A percentile compares a stretch with the other conserved stretches of the same genome.
phyloP scores from a whole-genome alignment of 345 rosid species.

The Brassica rapa region DNA sequence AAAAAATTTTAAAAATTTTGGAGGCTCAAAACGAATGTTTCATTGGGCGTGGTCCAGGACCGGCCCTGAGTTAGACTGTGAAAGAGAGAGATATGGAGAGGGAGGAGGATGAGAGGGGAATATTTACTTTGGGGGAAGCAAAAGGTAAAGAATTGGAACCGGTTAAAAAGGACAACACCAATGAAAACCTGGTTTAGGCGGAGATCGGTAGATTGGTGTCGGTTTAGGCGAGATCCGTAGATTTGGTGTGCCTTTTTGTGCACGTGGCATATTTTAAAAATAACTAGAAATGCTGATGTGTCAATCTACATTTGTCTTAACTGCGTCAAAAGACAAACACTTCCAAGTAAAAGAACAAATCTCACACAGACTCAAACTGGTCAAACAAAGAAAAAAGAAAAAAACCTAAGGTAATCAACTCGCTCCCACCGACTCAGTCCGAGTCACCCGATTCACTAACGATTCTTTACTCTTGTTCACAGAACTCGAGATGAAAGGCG shows the following conservation, averaged over 20 bases:
- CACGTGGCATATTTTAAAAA: background rate
- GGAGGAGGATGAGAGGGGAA: background rate
- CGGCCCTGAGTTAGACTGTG: no score
- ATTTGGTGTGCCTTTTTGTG: no score
- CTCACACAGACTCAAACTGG: background rate
- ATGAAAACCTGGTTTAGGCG: background rate
- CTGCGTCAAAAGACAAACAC: background rate
- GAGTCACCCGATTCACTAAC: slow-evolving; percentile 28
- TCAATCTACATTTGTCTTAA: background rate
- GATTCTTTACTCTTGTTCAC: slow-evolving; percentile 35
- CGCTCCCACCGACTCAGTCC: slow-evolving; percentile 39
- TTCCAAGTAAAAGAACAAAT: background rate
- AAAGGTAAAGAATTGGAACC: background rate
- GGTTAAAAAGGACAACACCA: background rate
- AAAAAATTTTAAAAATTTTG: no score
- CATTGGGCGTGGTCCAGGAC: no score
- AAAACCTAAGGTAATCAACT: slow-evolving; percentile 25
- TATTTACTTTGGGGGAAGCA: background rate
- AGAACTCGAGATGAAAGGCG: slow-evolving; percentile 74
- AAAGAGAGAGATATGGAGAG: background rate
- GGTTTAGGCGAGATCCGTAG: no score
- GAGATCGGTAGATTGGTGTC: no score
- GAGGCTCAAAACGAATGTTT: no score
- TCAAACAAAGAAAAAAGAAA: slow-evolving; percentile 13
- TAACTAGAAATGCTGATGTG: background rate